Evolutionary conservation across 306 rosid species (phyloP), one percentile per base, ranked within the genome.

Genomic region (Pueraria montana): DNA sequence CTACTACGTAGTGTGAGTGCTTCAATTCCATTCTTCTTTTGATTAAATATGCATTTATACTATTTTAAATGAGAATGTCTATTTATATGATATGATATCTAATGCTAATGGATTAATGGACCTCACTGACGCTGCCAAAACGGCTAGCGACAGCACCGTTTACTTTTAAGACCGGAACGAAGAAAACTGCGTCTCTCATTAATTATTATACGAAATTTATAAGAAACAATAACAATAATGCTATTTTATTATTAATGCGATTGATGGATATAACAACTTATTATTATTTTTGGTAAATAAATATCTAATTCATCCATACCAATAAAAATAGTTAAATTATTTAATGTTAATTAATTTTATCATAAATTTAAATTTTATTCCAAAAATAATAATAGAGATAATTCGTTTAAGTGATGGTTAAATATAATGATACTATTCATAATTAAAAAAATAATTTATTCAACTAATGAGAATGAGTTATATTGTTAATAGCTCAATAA

Each of bases 111-210:
- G 14, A 61, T 32, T 27, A 24, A 62, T 59, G 63, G 63, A 48
- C 63, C 74, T 77, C 9, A 18, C 30, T 27, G 27, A 18, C 36
- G 49, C 49, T 1, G 34, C 63, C 73, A 5, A 58, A 63, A 63
- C 61, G 72, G 45, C n/a, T 24, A n/a, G 58, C 30, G 42, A 40
- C 80, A 40, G 12, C 73, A 77, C 72, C 81, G 36, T 77, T 63
- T 62, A 77, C 72, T 77, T 62, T 46, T n/a, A 27, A 61, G 26
- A 24, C 11, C 13, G 23, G 13, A 45, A n/a, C 6, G 4, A 45
- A 43, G 62, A 76, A 58, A 76, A 21, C 27, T 40, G 71, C 26
- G 11, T 24, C 67, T 61, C 26, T 72, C 30, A 38, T 66, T 49
- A 50, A 36, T 65, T 62, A 67, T 38, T 68, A 48, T 36, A 20